phyloP scores from a whole-genome alignment of 2,329 filamentous ascomycete species.

The Xylaria sp. region DNA sequence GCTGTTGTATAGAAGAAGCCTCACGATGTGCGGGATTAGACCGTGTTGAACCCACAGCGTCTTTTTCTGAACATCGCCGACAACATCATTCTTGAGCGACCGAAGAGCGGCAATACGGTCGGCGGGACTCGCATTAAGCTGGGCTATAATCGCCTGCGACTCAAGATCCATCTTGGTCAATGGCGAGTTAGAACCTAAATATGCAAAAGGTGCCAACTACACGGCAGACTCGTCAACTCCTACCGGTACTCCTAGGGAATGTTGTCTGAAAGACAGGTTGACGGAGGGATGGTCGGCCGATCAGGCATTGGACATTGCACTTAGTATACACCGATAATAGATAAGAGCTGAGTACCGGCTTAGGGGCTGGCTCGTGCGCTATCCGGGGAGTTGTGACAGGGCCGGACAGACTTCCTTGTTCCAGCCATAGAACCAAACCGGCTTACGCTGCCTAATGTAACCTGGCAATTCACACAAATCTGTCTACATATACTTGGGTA shows the following conservation, averaged over 20 bases:
- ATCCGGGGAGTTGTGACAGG: background rate
- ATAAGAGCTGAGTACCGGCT: background rate
- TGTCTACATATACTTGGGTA: no score
- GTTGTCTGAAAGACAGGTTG: background rate
- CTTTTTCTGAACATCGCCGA: slow-evolving; percentile 89
- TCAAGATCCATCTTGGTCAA: slow-evolving; percentile 44
- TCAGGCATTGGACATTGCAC: background rate
- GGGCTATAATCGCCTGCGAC: slow-evolving; percentile 40
- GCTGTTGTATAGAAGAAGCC: slow-evolving; percentile 54
- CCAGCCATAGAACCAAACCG: background rate
- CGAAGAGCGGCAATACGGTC: slow-evolving; percentile 72
- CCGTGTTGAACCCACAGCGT: slow-evolving; percentile 79
- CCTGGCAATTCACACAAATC: no score
- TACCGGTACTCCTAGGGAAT: slow-evolving; percentile 7
- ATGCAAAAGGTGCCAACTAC: slow-evolving; percentile 16
- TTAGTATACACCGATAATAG: background rate
- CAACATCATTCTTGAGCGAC: slow-evolving; percentile 85
- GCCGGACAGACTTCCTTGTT: background rate
- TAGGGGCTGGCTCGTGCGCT: slow-evolving; percentile 7
- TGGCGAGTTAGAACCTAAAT: slow-evolving; percentile 13
- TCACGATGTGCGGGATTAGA: slow-evolving; percentile 68
- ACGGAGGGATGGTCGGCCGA: slow-evolving; percentile 5
- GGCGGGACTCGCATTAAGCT: slow-evolving; percentile 59
- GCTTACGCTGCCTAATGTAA: background rate
- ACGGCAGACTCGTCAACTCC: slow-evolving; percentile 13